Evolutionary conservation across 2,329 filamentous ascomycete genomes (phyloP), one percentile per base, ranked within the genome.

Genomic region (Fusarium brachygibbosum): DNA sequence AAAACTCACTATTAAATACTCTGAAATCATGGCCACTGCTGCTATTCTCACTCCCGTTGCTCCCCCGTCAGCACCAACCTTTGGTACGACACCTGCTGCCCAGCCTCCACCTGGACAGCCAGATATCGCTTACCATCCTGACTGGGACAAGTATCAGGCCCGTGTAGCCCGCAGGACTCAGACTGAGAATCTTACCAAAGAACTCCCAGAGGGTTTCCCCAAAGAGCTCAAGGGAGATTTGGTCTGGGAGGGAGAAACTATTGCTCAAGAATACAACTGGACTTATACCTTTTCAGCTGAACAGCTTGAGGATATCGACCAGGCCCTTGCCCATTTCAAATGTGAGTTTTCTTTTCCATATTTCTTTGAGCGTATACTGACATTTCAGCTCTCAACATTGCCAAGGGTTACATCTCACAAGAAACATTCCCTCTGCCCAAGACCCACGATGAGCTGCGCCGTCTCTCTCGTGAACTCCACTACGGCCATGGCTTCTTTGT

Each of bases 401-500:
- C 51, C 3, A 41, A 74, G 2, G 74, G 74, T 0, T 42, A 73
- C 40, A 76, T 90, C 49, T 79, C 73, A 9, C 79, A 81, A 58
- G 79, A 82, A 5, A 88, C 83, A 0, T 90, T 90, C 41, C 86
- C 87, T 0, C 77, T 90, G 0, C 0, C 85, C 86, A 1, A 82
- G 73, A 0, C 78, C 0, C 84, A 86, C 61, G 49, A 75, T 1
- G 80, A 80, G 13, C 80, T 91, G 3, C 83, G 87, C 5, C 76
- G 77, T 0, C 75, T 89, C 12, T 88, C 87, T 0, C 71, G 79
- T 12, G 86, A 89, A 60, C 75, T 90, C 2, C 87, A 90, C 73
- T 76, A 79, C 29, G 87, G 88, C 3, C 83, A 85, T 50, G 89
- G 89, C 3, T 90, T 91, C 79, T 86, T 86, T 48, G 87, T 90